Base-by-base conservation (phyloP, 2,329 filamentous ascomycete species). In the Hymenoscyphus occultus region DNA sequence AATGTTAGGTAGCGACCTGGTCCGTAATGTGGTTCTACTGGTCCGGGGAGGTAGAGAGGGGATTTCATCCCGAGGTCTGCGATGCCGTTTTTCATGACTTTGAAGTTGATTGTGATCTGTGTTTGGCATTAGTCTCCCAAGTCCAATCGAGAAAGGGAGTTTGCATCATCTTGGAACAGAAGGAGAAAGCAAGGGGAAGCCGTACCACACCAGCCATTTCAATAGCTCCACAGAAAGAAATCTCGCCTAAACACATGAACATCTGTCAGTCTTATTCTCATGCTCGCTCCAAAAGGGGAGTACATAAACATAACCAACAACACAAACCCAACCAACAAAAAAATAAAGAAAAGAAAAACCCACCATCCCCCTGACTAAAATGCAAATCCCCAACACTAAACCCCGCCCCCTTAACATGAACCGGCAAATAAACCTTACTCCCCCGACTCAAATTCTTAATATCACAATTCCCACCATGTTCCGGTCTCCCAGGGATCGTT, bases 341-440 rank as follows among this genome's bases (percentile, higher is more conserved):
- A 42, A 0, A n/a, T 1, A n/a, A 39, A 39, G 3, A 14, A 6
- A n/a, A 31, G 12, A 19, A 12, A 28, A 51, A 40, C 45, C 12
- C 61, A 64, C 62, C 93, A 74, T 97, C 93, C 9, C 93, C 93
- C 78, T 96, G 90, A 3, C 86, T 89, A 77, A 95, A 96, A 77
- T 96, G 92, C 42, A 96, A 78, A 75, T 97, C 93, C 13, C 93
- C 93, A 0, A 97, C 93, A 56, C 86, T 90, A 78, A 97, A 97
- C 74, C 96, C 96, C 56, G 93, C 93, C 0, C 93, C 93, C 0
- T 83, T 78, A 4, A 97, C 91, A 72, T 96, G 93, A 0, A 97
- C 90, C 0, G 93, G 93, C 0, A 97, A 83, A 75, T 93, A 97
- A 0, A 96, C 90, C 74, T 93, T 94, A 65, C 84, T 89, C 1